Evolutionary conservation across 1,139 yeast genomes (phyloP), one percentile per base, ranked within the genome.

Genomic region (Pichiaceae sp.): DNA sequence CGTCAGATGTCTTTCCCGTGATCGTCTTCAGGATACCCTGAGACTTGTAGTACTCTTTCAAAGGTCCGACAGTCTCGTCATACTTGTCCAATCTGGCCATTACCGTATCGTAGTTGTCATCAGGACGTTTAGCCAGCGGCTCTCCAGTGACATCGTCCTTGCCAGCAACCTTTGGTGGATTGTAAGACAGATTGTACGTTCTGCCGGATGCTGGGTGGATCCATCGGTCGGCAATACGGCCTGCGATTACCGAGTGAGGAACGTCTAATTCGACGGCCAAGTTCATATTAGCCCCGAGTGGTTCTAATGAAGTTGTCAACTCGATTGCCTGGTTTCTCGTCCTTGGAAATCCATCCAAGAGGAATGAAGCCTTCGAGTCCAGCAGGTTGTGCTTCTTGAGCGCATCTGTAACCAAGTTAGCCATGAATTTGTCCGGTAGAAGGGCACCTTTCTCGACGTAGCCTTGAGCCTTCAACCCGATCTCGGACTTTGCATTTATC

Each of bases 281-380:
- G 51, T 84, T 86, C 39, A 87, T 57, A 12, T 60, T 55, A 1
- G 78, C 59, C 1, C 60, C 44, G 23, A 59, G 44, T 9, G 59
- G 46, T 0, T 44, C 44, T 35, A 87, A 62, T 8, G 70, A 68
- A 16, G 52, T 44, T 39, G 76, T 75, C 32, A 89, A 62, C 5
- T 67, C 68, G 24, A 58, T 52, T 0, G 96, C 96, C 58, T 89
- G 97, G 3, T 60, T 61, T 18, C 64, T 56, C 0, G 93, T 89
- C 42, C 97, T 65, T 2, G 97, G 97, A 53, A 87, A 89, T 33
- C 97, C 97, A 54, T 89, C 97, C 38, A 89, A 64, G 23, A 89
- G 63, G 87, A 95, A 87, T 11, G 76, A 64, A 2, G 77, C 48
- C 4, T 57, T 41, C 1, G 59, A 37, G 33, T 63, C 60, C 32